phyloP scores from a whole-genome alignment of 345 rosid species.

The Melaleuca alternifolia region DNA sequence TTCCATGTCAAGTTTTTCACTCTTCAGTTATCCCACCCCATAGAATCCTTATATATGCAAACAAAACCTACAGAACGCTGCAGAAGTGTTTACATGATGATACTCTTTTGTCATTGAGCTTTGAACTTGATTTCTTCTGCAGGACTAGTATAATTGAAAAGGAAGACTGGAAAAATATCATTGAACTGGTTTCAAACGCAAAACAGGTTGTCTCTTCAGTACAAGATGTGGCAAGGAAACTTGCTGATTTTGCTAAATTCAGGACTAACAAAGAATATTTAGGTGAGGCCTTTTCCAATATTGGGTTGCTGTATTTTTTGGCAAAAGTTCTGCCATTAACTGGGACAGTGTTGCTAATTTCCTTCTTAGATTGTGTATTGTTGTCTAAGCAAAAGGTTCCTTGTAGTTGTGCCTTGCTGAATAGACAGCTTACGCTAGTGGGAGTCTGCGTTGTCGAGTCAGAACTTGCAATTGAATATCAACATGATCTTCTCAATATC shows the following conservation, averaged over 20 bases:
- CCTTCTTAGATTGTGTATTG: neutral
- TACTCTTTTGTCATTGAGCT: neutral
- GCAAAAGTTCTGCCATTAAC: neutral
- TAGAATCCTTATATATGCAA: neutral
- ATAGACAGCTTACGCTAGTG: neutral
- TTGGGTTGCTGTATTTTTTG: neutral
- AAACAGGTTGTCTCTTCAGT: conserved; percentile 72
- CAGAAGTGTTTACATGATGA: neutral
- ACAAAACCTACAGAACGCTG: neutral
- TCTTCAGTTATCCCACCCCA: neutral
- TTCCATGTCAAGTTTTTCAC: neutral
- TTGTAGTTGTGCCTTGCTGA: neutral
- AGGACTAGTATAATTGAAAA: conserved; percentile 81
- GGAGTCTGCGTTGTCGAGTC: neutral
- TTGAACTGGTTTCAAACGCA: conserved; percentile 71
- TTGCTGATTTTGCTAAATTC: conserved; percentile 71
- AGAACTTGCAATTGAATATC: neutral
- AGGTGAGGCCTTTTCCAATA: conserved; percentile 26
- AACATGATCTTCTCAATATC: neutral
- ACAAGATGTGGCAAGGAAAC: conserved; percentile 83
- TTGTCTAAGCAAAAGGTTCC: neutral
- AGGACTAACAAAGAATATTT: conserved; percentile 26
- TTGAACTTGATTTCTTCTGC: conserved; percentile 6
- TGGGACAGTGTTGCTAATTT: neutral
- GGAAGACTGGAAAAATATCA: conserved; percentile 70